Conservation (phyloP, 1,284 basidiomycete species). For the Cryptococcus sp. region DNA sequence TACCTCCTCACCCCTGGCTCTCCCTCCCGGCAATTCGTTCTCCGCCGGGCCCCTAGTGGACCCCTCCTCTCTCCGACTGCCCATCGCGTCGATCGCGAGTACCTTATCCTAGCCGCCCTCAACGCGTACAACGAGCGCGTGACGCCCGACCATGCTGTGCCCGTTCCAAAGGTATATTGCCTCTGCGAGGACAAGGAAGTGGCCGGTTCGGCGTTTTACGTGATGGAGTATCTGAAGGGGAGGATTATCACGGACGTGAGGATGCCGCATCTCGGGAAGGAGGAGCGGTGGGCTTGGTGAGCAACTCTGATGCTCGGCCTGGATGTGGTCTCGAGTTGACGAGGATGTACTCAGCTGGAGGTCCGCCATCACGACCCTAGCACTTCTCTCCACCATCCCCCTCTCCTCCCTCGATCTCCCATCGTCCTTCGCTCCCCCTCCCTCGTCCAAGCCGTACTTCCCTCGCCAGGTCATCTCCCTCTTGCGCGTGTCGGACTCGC, state of each 20-base stretch:
- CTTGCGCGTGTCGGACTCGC: slow-evolving; percentile 66
- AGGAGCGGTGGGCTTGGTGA: slow-evolving; percentile 69
- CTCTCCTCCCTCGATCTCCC: slow-evolving; percentile 67
- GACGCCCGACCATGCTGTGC: slow-evolving; percentile 53
- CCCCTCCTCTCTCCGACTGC: slow-evolving; percentile 80
- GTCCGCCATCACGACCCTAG: slow-evolving; percentile 68
- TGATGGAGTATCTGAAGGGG: slow-evolving; percentile 92
- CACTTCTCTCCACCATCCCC: slow-evolving; percentile 67
- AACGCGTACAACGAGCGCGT: slow-evolving; percentile 62
- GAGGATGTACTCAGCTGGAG: slow-evolving; percentile 60
- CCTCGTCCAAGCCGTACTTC: slow-evolving; percentile 63
- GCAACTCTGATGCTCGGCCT: slow-evolving; percentile 18
- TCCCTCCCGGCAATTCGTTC: slow-evolving; percentile 54
- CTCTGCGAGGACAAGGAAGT: slow-evolving; percentile 74
- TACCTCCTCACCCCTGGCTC: slow-evolving; percentile 55
- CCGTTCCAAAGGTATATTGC: slow-evolving; percentile 78
- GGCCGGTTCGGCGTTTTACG: slow-evolving; percentile 86
- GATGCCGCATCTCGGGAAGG: slow-evolving; percentile 63
- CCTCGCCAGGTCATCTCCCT: slow-evolving; percentile 87
- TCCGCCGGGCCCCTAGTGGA: slow-evolving; percentile 92
- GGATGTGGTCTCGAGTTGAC: slow-evolving; percentile 1
- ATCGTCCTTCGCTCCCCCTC: slow-evolving; percentile 67
- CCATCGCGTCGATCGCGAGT: slow-evolving; percentile 92
- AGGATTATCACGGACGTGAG: slow-evolving; percentile 83
- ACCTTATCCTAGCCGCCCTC: slow-evolving; percentile 70